Evolutionary conservation across 108 stramenopile genomes (phyloP).

Genomic region (Pseudonitzschia multiseries): DNA sequence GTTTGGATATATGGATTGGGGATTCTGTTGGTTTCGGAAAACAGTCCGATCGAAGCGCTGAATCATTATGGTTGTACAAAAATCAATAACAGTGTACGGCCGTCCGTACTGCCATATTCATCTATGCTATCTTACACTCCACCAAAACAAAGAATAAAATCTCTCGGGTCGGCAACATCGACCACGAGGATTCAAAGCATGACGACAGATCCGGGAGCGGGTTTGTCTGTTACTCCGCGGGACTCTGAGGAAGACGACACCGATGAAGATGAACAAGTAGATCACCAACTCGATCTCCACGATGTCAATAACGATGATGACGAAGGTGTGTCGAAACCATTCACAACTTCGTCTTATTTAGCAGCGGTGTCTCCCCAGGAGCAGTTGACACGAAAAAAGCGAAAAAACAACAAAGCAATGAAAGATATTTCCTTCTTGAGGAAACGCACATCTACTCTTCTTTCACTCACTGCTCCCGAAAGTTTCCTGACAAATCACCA

Average conservation of each 20-base stretch:
- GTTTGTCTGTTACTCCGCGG: background rate
- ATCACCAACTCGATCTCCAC: constrained; percentile 13
- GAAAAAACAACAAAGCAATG: constrained; percentile 51
- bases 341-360: constrained; percentile 12
- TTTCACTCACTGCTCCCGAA: constrained; percentile 28
- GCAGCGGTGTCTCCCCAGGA: constrained; percentile 3
- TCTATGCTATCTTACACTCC: background rate
- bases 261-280: background rate
- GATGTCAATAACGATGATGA: background rate
- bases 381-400: background rate
- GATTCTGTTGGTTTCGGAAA: background rate
- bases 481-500: background rate
- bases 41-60: constrained; percentile 11
- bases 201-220: constrained; percentile 9
- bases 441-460: constrained; percentile 53
- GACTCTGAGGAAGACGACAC: background rate
- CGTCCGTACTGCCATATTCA: background rate
- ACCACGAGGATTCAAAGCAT: constrained; percentile 18
- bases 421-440: constrained; percentile 52
- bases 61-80: constrained; percentile 8
- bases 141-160: background rate
- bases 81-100: background rate
- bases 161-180: background rate
- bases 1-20: constrained; percentile 7
- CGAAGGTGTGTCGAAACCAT: constrained; percentile 1